Percentiles rank a stretch among this genome's conserved stretches.
Conservation (phyloP, 768 basidiomycete species). For the Lentinula boryana region DNA sequence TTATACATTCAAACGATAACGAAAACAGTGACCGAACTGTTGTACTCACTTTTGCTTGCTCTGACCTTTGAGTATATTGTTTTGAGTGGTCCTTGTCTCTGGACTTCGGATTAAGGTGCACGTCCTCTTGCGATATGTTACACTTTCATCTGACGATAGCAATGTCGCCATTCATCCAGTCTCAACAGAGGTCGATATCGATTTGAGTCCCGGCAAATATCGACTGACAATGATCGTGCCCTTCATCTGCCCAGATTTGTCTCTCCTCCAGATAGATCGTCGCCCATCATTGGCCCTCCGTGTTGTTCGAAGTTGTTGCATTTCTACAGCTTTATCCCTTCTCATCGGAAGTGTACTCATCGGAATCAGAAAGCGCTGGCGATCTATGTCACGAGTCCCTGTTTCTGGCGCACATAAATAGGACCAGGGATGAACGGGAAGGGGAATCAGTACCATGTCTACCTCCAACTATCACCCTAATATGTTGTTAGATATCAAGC, state of each 20-base stretch:
- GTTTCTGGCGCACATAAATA: background rate
- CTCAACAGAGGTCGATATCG: too few relatives aligned
- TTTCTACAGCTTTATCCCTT: background rate
- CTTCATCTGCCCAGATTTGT: background rate
- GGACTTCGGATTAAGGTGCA: too few relatives aligned
- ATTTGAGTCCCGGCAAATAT: too few relatives aligned
- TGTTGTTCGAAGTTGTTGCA: background rate
- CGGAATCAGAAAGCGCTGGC: background rate
- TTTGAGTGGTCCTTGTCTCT: too few relatives aligned
- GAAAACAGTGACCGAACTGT: background rate
- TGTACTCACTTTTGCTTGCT: background rate
- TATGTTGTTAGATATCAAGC: conserved; percentile 50
- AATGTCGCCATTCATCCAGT: too few relatives aligned
- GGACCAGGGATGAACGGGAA: background rate
- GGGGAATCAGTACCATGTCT: background rate
- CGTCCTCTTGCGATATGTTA: too few relatives aligned
- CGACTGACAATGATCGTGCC: background rate
- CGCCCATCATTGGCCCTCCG: background rate
- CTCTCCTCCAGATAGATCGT: background rate
- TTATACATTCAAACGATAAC: background rate
- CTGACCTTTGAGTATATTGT: background rate
- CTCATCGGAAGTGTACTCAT: background rate
- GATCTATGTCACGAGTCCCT: background rate
- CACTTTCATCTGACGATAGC: too few relatives aligned
- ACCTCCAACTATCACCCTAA: background rate